Percentiles rank a stretch among this genome's conserved stretches.
Evolutionary conservation across 2,329 filamentous ascomycete species (phyloP).

Genomic region (Penicillium expansum): DNA sequence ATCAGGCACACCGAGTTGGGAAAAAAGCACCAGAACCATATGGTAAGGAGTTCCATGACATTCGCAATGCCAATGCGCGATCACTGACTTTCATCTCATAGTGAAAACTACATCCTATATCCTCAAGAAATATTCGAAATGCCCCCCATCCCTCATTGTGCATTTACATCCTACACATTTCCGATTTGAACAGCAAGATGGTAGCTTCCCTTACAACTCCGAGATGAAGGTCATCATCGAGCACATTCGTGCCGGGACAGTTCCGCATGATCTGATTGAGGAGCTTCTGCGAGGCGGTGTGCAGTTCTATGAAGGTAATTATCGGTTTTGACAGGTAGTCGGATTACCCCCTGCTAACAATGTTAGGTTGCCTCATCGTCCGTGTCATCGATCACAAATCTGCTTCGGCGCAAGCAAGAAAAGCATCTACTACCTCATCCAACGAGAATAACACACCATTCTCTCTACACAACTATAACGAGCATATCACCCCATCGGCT

Average conservation of each 20-base stretch:
- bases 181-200: slow-evolving; percentile 88
- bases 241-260: slow-evolving; percentile 70
- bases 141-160: slow-evolving; percentile 77
- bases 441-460: slow-evolving; percentile 66
- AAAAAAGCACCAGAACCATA: slow-evolving; percentile 47
- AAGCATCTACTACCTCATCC: slow-evolving; percentile 53
- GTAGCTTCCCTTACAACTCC: slow-evolving; percentile 86
- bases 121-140: slow-evolving; percentile 71
- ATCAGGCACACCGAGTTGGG: slow-evolving; percentile 33
- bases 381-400: slow-evolving; percentile 87
- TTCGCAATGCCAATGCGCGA: slow-evolving; percentile 4
- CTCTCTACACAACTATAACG: slow-evolving; percentile 90
- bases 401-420: slow-evolving; percentile 57
- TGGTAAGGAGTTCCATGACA: slow-evolving; percentile 33
- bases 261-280: slow-evolving; percentile 85
- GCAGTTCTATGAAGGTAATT: slow-evolving; percentile 77
- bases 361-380: slow-evolving; percentile 75
- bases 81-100: slow-evolving; percentile 35
- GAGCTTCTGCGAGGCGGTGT: slow-evolving; percentile 71
- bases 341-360: slow-evolving; percentile 4
- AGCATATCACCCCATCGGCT: slow-evolving; percentile 84
- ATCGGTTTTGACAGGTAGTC: neutral
- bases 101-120: slow-evolving; percentile 75
- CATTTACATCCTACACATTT: slow-evolving; percentile 85
- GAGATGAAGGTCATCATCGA: slow-evolving; percentile 82